Evolutionary conservation across 371 early-diverging fungal genomes (phyloP).

Genomic region (Dinochytrium kinnereticum): DNA sequence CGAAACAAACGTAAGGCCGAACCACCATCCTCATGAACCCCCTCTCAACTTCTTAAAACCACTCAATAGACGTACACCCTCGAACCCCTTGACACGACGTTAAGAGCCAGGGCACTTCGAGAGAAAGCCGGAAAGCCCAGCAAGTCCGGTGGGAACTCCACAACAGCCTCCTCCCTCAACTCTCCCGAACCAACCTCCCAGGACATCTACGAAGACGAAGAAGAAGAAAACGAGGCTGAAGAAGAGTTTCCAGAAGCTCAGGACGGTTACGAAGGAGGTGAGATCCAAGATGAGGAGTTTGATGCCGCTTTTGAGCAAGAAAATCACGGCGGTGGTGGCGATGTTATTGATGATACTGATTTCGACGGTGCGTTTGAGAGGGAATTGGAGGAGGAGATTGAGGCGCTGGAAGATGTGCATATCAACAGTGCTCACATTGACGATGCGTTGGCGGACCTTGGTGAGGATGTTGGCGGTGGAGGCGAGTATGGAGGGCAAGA

Average conservation of each 20-base stretch:
- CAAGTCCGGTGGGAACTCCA: not conserved
- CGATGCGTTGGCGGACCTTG: too few relatives aligned
- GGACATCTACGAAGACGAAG: too few relatives aligned
- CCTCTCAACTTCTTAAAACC: not conserved
- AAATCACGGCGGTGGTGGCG: not conserved
- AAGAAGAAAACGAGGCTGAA: too few relatives aligned
- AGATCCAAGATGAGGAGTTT: not conserved
- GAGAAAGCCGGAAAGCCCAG: not conserved
- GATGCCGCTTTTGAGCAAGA: not conserved
- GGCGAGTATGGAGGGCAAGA: not conserved
- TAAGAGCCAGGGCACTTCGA: not conserved
- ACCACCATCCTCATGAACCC: not conserved
- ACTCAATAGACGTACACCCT: constrained; percentile 12
- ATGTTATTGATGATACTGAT: not conserved
- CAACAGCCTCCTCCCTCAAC: not conserved
- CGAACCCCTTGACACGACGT: constrained; percentile 1
- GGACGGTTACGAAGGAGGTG: too few relatives aligned
- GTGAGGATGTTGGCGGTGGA: not conserved
- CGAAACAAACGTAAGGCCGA: constrained; percentile 8
- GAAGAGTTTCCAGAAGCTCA: too few relatives aligned
- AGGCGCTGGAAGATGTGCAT: not conserved
- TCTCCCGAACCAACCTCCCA: too few relatives aligned
- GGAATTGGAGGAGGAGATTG: not conserved
- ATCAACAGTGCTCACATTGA: too few relatives aligned
- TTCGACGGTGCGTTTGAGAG: constrained; percentile 1